Evolutionary conservation across 1,139 yeast genomes (phyloP), one percentile per base, ranked within the genome.

Genomic region (Taphrina confusa): DNA sequence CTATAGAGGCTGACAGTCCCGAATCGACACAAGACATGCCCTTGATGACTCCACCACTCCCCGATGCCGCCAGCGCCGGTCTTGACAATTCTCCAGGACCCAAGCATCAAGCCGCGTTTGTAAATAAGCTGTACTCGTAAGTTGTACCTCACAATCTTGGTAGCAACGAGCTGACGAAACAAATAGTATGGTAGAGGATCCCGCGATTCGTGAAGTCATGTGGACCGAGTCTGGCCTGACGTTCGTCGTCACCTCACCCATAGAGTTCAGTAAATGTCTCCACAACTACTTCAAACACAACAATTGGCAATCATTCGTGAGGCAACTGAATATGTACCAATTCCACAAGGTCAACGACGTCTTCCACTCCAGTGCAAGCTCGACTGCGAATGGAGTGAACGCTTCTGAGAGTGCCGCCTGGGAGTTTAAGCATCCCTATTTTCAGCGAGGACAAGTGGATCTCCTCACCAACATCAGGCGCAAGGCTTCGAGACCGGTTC

Each of bases 401-500:
- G 23, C 65, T 65, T 61, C 71, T 44, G 64, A 68, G 31, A 64
- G 68, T n/a, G 68, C 68, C 3, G 75, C 73, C 61, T 91, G 97
- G 97, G 95, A 88, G 72, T 91, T 91, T 74, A 84, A 85, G 65
- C 98, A 91, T 69, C 83, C 87, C 47, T 81, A 84, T 40, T 91
- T 91, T 73, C 81, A 79, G 66, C 84, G 87, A 63, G 90, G 88
- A 61, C 92, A 90, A 69, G 82, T 83, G 62, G 82, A 79, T 47
- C 77, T 83, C 9, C 74, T 88, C 60, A 76, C 82, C 12, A 77
- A 80, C 52, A 88, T 88, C 66, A 87, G 85, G 69, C 76, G 96
- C 63, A 76, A 95, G 47, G 74, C 77, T 0, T 74, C 76, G 42
- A 42, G 49, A 27, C 58, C 5, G 67, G 76, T 34, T 4, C 39